These are phyloP conservation scores for Fusarium pseudoanthophilum DNA, from an alignment of 2,329 filamentous ascomycete species.

Conservation along the genomic window DNA sequence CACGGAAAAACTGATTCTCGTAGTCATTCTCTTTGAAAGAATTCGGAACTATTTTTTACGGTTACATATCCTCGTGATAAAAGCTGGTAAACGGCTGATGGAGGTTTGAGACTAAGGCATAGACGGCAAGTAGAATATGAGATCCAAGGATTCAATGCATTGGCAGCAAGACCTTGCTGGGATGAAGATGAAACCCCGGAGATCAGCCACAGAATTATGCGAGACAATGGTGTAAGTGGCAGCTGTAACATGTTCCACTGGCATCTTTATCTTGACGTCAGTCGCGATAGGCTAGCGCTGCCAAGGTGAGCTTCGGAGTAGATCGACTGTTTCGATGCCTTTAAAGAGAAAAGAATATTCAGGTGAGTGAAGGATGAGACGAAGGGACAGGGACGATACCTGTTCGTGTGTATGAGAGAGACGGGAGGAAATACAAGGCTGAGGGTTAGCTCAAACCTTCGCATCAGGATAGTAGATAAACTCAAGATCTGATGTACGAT, in stretches of 20 bases:
- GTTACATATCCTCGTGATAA: conserved; percentile 3
- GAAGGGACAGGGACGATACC: conserved; percentile 28
- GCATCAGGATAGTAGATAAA: conserved; percentile 11
- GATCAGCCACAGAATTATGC: conserved; percentile 29
- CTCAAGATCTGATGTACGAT: conserved; percentile 12
- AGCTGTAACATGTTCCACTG: conserved; percentile 14
- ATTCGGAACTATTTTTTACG: conserved; percentile 2
- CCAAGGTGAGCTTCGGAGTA: neutral
- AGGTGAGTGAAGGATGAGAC: conserved; percentile 30
- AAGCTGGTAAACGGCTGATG: conserved; percentile 3
- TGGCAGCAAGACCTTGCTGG: conserved; percentile 27
- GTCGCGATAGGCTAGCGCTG: conserved; percentile 4
- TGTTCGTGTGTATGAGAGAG: conserved; percentile 28
- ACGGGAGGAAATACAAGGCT: conserved; percentile 10
- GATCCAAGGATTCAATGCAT: conserved; percentile 23
- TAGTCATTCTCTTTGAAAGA: neutral
- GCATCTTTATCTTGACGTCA: conserved; percentile 8
- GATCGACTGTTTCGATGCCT: conserved; percentile 25
- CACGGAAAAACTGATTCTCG: conserved; percentile 2
- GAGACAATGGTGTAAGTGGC: conserved; percentile 30
- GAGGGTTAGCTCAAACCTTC: conserved; percentile 2
- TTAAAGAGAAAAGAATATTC: conserved; percentile 19
- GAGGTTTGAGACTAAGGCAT: conserved; percentile 3
- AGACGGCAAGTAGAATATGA: conserved; percentile 24
- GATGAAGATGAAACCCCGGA: conserved; percentile 39